Evolutionary conservation across 352 stramenopile species (phyloP).

Genomic region (Pythium plurisporium): DNA sequence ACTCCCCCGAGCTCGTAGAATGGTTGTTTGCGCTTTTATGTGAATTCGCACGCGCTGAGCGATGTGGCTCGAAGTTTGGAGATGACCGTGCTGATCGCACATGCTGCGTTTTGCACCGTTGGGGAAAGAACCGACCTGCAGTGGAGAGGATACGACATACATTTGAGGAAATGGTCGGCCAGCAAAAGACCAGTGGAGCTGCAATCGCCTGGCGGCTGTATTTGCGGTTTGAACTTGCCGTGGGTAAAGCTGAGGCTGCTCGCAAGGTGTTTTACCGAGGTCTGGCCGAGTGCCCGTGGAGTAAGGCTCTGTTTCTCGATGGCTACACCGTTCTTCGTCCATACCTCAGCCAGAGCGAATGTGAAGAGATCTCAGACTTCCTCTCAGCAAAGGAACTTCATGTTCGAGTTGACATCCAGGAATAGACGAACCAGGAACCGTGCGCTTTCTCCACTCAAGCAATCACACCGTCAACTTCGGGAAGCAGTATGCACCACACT

Average conservation of each 20-base stretch:
- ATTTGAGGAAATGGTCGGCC: slow-evolving; percentile 62
- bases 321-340: slow-evolving; percentile 51
- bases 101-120: slow-evolving; percentile 73
- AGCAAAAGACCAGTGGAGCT: slow-evolving; percentile 42
- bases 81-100: background rate
- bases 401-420: slow-evolving; percentile 43
- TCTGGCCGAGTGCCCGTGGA: slow-evolving; percentile 70
- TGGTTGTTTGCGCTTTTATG: slow-evolving; percentile 74
- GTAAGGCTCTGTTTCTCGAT: slow-evolving; percentile 72
- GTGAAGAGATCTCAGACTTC: slow-evolving; percentile 59
- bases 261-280: slow-evolving; percentile 74
- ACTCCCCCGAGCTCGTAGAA: slow-evolving; percentile 59
- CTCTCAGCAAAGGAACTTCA: slow-evolving; percentile 72
- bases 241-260: slow-evolving; percentile 62
- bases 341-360: slow-evolving; percentile 60
- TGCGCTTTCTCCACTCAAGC: too few relatives aligned
- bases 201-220: slow-evolving; percentile 72
- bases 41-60: slow-evolving; percentile 55
- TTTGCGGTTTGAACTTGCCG: slow-evolving; percentile 66
- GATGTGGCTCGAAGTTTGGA: slow-evolving; percentile 10
- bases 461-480: too few relatives aligned
- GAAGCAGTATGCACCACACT: too few relatives aligned
- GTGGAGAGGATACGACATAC: slow-evolving; percentile 50
- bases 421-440: too few relatives aligned
- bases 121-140: slow-evolving; percentile 48